These are phyloP conservation scores for Ophiocordyceps sinensis DNA, from an alignment of 2,329 filamentous ascomycete genomes.

Conservation along the genomic window DNA sequence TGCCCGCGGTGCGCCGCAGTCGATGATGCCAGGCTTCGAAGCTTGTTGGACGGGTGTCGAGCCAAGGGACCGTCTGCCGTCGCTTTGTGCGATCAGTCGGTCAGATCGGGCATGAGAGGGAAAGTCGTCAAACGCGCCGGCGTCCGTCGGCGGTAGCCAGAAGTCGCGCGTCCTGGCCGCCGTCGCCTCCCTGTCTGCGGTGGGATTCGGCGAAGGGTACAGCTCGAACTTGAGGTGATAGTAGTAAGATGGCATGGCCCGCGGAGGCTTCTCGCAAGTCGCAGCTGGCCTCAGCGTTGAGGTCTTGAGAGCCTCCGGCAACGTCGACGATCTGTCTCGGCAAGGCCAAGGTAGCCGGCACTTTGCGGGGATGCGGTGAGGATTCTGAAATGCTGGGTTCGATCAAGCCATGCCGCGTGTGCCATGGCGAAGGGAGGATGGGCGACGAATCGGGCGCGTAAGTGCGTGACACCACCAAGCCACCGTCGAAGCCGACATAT, in stretches of 20 bases:
- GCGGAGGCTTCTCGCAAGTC: background rate
- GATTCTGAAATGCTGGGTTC: background rate
- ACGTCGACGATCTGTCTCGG: background rate
- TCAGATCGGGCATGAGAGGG: conserved; percentile 30
- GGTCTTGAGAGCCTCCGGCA: background rate
- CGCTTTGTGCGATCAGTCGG: conserved; percentile 1
- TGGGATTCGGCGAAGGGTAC: conserved; percentile 32
- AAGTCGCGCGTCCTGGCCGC: conserved; percentile 12
- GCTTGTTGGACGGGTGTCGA: conserved; percentile 1
- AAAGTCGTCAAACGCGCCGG: conserved; percentile 40
- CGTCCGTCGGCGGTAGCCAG: conserved; percentile 35
- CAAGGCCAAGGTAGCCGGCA: background rate
- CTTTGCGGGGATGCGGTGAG: background rate
- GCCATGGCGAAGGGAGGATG: too few relatives aligned
- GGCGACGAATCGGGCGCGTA: too few relatives aligned
- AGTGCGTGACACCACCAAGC: too few relatives aligned
- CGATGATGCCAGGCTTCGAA: conserved; percentile 24
- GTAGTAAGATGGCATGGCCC: conserved; percentile 44
- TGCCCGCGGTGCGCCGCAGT: conserved; percentile 31
- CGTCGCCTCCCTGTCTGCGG: conserved; percentile 4
- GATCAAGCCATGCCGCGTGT: background rate
- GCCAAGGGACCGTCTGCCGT: background rate
- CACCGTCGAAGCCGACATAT: too few relatives aligned
- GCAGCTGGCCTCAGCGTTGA: background rate
- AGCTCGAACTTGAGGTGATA: conserved; percentile 56